A percentile compares a stretch with the other conserved stretches of the same genome.
These are phyloP conservation scores for Tricholoma flavovirens DNA, from an alignment of 768 basidiomycete species.

Conservation along the genomic window DNA sequence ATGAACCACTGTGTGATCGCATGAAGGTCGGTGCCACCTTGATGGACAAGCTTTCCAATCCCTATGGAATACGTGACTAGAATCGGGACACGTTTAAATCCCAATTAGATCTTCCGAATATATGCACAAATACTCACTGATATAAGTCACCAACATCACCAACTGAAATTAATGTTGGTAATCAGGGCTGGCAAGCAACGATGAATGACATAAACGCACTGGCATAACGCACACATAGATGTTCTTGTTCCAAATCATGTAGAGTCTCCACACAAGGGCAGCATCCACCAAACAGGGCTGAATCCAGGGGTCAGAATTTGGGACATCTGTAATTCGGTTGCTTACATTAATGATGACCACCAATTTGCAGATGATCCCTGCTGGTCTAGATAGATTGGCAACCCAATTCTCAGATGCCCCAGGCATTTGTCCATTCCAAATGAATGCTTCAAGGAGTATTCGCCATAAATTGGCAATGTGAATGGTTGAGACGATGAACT, in stretches of 20 bases:
- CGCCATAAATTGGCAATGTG: slow-evolving; percentile 8
- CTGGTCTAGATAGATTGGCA: background rate
- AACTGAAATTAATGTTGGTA: background rate
- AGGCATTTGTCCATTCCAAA: slow-evolving; percentile 1
- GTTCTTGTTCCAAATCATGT: slow-evolving; percentile 15
- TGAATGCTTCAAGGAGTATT: slow-evolving; percentile 9
- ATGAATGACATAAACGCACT: background rate
- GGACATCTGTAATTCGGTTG: background rate
- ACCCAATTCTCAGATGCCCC: background rate
- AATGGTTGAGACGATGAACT: slow-evolving; percentile 13
- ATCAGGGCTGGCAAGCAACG: background rate
- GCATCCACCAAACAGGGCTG: slow-evolving; percentile 14
- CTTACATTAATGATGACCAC: slow-evolving; percentile 7
- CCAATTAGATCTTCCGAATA: background rate
- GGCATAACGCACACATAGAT: background rate
- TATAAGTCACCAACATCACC: slow-evolving; percentile 1
- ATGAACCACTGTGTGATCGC: background rate
- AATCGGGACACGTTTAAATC: background rate
- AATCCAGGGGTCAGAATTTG: background rate
- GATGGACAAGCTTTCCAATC: background rate
- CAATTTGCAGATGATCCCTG: background rate
- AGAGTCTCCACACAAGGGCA: slow-evolving; percentile 17
- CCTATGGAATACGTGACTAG: background rate
- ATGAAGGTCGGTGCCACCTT: background rate
- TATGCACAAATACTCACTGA: background rate